Evolutionary conservation across 2,329 filamentous ascomycete species (phyloP).

Genomic region (Rutstroemia sydowiana): DNA sequence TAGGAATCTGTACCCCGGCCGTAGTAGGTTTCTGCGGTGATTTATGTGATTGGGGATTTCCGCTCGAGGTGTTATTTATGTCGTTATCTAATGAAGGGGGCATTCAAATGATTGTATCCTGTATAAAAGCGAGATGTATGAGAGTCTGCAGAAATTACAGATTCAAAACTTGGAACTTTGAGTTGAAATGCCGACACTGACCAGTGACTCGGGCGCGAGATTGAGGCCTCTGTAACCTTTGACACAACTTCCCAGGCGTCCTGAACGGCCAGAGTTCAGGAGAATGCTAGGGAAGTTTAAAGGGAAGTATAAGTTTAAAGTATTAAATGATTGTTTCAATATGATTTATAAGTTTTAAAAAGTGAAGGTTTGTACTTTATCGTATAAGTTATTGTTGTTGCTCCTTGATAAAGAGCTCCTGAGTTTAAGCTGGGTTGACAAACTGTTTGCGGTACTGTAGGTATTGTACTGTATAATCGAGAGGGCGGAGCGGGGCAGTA

Average conservation of each 20-base stretch:
- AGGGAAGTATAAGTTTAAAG: neutral
- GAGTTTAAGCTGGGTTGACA: neutral
- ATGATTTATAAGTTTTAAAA: neutral
- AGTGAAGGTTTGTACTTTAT: neutral
- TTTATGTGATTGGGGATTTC: conserved; percentile 19
- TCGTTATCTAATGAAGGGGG: conserved; percentile 31
- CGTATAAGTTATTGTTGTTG: conserved; percentile 5
- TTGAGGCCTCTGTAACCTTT: conserved; percentile 2
- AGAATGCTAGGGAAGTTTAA: conserved; percentile 18
- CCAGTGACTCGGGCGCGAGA: conserved; percentile 9
- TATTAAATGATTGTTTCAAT: neutral
- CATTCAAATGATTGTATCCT: conserved; percentile 28
- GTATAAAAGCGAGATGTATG: neutral
- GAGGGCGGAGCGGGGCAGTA: neutral
- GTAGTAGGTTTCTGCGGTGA: conserved; percentile 20
- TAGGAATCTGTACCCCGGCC: conserved; percentile 23
- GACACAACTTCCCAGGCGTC: conserved; percentile 18
- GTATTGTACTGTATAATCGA: too few species aligned
- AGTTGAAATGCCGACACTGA: neutral
- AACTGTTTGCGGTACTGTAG: neutral
- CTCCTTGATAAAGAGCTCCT: conserved; percentile 6
- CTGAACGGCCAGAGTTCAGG: conserved; percentile 22
- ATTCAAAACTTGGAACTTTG: conserved; percentile 10
- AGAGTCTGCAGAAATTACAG: neutral
- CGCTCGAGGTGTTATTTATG: conserved; percentile 18